Evolutionary conservation across 768 basidiomycete species (phyloP), one percentile per base, ranked within the genome.

Genomic region (Hypholoma fasciculare): DNA sequence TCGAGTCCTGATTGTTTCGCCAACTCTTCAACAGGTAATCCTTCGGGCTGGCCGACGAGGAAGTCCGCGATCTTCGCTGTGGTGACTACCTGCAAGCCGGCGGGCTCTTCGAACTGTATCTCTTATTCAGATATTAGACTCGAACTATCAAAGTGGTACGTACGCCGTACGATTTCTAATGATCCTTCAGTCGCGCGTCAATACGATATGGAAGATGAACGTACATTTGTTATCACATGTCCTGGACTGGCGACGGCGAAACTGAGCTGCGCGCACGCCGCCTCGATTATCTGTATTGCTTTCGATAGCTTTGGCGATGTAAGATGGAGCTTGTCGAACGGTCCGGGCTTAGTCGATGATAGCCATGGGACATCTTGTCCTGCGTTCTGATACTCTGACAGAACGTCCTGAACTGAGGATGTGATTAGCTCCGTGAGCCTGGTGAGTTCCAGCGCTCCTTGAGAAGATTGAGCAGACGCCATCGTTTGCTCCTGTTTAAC

Each of bases 51-150:
- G 20, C 65, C 65, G 1, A 66, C 36, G n/a, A 79, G 68, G 12
- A 69, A 49, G 44, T 77, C 76, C 0, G 77, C 69, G 19, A 78
- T 67, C 50, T 70, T 67, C 5, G 68, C 65, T 16, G 67, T 63
- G 17, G 69, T 56, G 0, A 68, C 74, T n/a, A 74, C 68, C 16
- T 63, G 66, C 14, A 77, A 38, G 38, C 67, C 72, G 1, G 68
- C 65, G 2, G 71, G 66, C 56, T 72, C 68, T 26, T 64, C 44
- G n/a, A 56, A 54, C 71, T 72, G 30, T 0, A 19, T 26, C 17
- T 47, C n/a, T n/a, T 14, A 43, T 34, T 27, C 39, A 52, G n/a
- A 40, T 14, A 36, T 13, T 17, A 12, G 14, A 42, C 7, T 11
- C 20, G 11, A 7, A 27, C 23, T 55, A 42, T 26, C n/a, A 12